These are phyloP conservation scores for Lasiosphaeria ovina DNA, from an alignment of 495 filamentous ascomycete genomes.

Conservation along the genomic window DNA sequence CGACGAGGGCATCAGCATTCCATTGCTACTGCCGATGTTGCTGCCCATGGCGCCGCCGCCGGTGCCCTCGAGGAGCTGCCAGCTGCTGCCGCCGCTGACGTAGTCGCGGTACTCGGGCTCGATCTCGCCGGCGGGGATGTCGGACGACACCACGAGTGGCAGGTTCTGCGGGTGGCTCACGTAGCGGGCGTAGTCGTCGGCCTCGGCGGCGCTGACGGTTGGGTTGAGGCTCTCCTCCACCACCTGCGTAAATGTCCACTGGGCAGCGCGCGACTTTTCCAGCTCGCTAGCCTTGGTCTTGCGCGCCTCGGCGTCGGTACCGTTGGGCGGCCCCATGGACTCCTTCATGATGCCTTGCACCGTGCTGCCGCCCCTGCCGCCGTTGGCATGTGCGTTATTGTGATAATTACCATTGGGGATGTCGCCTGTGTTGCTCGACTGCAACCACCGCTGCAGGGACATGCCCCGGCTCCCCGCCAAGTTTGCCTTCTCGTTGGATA, in stretches of 20 bases:
- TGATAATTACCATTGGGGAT: too few relatives aligned
- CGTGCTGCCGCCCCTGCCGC: conserved; percentile 19
- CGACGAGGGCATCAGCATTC: not conserved
- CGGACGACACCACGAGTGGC: conserved; percentile 78
- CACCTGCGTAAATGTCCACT: conserved; percentile 85
- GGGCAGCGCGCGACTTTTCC: conserved; percentile 68
- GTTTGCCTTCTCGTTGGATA: conserved; percentile 32
- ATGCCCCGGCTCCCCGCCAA: conserved; percentile 33
- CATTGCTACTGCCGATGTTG: not conserved
- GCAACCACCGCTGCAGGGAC: conserved; percentile 55
- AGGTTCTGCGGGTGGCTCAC: conserved; percentile 86
- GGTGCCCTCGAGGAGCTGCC: conserved; percentile 38
- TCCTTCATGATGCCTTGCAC: conserved; percentile 52
- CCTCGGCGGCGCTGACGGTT: conserved; percentile 67
- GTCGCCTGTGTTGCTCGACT: conserved; percentile 26
- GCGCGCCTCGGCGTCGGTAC: conserved; percentile 20
- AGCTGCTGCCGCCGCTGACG: conserved; percentile 57
- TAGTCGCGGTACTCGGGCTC: conserved; percentile 74
- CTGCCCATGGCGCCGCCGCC: not conserved
- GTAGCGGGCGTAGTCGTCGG: conserved; percentile 86
- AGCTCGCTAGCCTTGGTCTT: conserved; percentile 43
- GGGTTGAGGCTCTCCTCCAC: conserved; percentile 78
- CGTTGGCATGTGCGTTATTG: conserved; percentile 18
- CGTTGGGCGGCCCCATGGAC: conserved; percentile 5
- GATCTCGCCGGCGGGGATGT: conserved; percentile 49